Evolutionary conservation across 257 asterid species (phyloP).

Genomic region (Gentiana dahurica): DNA sequence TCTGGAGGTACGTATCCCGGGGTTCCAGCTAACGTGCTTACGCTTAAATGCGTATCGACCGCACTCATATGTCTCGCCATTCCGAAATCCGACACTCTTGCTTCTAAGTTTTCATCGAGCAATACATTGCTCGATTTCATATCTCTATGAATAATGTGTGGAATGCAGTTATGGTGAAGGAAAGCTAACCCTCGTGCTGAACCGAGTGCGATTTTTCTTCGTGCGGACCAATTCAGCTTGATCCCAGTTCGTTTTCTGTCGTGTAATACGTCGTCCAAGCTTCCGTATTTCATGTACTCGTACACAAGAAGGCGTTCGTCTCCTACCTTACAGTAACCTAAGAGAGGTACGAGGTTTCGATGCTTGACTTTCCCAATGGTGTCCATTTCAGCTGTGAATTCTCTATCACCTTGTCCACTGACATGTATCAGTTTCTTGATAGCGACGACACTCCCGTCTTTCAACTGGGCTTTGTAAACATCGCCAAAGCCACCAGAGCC

Average conservation of each 20-base stretch:
- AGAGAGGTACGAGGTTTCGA: constrained; percentile 34
- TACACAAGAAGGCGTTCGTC: constrained; percentile 45
- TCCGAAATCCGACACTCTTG: constrained; percentile 55
- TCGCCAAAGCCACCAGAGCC: constrained; percentile 62
- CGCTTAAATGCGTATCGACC: constrained; percentile 35
- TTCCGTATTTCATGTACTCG: constrained; percentile 41
- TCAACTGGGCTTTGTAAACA: constrained; percentile 47
- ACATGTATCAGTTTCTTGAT: constrained; percentile 53
- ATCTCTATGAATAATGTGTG: constrained; percentile 51
- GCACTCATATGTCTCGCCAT: constrained; percentile 39
- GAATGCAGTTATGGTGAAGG: constrained; percentile 46
- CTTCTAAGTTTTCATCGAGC: constrained; percentile 39
- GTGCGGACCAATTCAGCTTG: constrained; percentile 37
- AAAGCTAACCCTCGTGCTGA: constrained; percentile 41
- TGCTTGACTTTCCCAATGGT: constrained; percentile 57
- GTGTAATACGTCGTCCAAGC: constrained; percentile 47
- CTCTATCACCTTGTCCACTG: constrained; percentile 36
- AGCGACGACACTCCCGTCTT: constrained; percentile 37
- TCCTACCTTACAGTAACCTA: constrained; percentile 54
- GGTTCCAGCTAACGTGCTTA: constrained; percentile 52
- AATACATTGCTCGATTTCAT: constrained; percentile 48
- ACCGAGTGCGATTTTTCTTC: constrained; percentile 35
- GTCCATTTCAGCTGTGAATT: constrained; percentile 49
- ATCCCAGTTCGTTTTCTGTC: constrained; percentile 11
- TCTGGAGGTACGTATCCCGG: constrained; percentile 57